phyloP scores from a whole-genome alignment of 1,284 basidiomycete species.

The Polyporus tsugae region DNA sequence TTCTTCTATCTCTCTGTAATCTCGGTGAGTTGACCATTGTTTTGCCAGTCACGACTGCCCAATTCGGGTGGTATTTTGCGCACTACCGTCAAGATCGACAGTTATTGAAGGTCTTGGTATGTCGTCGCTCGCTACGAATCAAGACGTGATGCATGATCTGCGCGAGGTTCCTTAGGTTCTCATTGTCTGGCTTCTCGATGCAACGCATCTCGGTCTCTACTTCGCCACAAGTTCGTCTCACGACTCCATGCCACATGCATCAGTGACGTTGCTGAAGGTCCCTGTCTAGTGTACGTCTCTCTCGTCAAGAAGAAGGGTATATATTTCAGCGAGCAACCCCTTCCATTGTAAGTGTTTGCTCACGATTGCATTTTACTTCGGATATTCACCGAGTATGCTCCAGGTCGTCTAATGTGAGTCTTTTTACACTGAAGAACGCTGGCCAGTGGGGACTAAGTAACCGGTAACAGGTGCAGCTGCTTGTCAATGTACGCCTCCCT shows the following conservation, averaged over 20 bases:
- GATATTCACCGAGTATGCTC: not conserved
- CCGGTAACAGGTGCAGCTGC: constrained; percentile 9
- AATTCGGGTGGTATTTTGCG: constrained; percentile 15
- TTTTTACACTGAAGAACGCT: not conserved
- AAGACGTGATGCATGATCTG: not conserved
- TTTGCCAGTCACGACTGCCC: constrained; percentile 18
- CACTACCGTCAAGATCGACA: constrained; percentile 17
- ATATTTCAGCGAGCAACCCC: not conserved
- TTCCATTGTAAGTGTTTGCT: constrained; percentile 12
- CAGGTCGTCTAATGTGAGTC: constrained; percentile 17
- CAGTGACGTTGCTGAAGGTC: not conserved
- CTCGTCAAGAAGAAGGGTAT: constrained; percentile 12
- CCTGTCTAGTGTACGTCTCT: constrained; percentile 11
- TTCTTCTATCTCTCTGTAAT: not conserved
- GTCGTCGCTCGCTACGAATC: not conserved
- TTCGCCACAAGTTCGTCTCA: constrained; percentile 9
- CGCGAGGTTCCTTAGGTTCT: constrained; percentile 2
- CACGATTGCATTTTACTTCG: not conserved
- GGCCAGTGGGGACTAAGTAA: not conserved
- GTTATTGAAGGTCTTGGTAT: constrained; percentile 12
- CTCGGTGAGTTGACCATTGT: not conserved
- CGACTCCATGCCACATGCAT: not conserved
- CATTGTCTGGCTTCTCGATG: constrained; percentile 16
- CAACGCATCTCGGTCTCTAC: constrained; percentile 16
- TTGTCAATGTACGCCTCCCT: constrained; percentile 11